Conservation (phyloP, 495 filamentous ascomycete genomes). For the Bacidia gigantensis region DNA sequence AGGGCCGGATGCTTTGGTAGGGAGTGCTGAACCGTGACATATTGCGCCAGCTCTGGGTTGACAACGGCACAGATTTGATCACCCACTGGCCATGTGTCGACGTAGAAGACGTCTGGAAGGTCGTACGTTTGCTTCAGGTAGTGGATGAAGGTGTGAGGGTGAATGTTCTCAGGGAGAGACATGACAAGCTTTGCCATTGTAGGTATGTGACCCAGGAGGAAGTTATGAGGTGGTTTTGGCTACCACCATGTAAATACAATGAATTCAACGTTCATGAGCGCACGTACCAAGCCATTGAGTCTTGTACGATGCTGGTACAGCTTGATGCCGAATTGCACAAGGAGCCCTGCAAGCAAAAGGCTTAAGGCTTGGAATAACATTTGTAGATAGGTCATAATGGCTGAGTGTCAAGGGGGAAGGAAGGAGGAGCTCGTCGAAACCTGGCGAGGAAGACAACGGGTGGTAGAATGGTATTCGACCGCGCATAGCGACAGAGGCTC, state of each 20-base stretch:
- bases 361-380: background rate
- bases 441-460: too few relatives aligned
- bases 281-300: slow-evolving; percentile 9
- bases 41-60: slow-evolving; percentile 32
- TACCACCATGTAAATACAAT: too few relatives aligned
- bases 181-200: slow-evolving; percentile 7
- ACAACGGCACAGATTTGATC: slow-evolving; percentile 25
- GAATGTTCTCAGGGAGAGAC: slow-evolving; percentile 11
- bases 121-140: slow-evolving; percentile 18
- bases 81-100: slow-evolving; percentile 26
- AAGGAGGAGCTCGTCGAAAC: too few relatives aligned
- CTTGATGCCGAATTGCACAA: slow-evolving; percentile 2
- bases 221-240: slow-evolving; percentile 13
- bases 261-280: too few relatives aligned
- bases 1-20: slow-evolving; percentile 16
- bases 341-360: background rate
- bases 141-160: slow-evolving; percentile 17
- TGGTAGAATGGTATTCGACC: too few relatives aligned
- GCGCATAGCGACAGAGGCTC: too few relatives aligned
- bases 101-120: slow-evolving; percentile 22
- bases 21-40: slow-evolving; percentile 17
- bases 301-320: slow-evolving; percentile 6
- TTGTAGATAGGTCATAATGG: too few relatives aligned
- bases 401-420: too few relatives aligned
- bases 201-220: slow-evolving; percentile 8